phyloP scores from a whole-genome alignment of 2,329 filamentous ascomycete species.

The Alternaria sp. region DNA sequence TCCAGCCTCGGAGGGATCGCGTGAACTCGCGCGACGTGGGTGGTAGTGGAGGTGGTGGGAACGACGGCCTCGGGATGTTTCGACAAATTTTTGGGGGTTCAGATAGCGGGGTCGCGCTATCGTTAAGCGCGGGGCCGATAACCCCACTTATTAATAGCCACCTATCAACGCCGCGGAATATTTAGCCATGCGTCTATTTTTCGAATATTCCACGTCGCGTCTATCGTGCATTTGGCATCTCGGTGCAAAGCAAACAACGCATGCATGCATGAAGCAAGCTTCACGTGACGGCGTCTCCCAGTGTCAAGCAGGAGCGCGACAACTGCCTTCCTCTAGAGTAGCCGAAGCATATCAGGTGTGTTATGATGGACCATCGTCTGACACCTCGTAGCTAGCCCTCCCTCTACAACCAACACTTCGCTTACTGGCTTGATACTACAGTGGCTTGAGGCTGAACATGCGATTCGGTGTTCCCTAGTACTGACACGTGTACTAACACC shows the following conservation, averaged over 20 bases:
- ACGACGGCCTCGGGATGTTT: conserved; percentile 2
- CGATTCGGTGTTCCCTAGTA: conserved; percentile 12
- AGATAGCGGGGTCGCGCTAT: conserved; percentile 18
- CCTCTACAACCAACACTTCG: conserved; percentile 12
- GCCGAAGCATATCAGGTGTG: background rate
- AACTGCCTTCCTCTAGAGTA: background rate
- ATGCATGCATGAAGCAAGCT: conserved; percentile 1
- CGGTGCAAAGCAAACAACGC: background rate
- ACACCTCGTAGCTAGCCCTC: background rate
- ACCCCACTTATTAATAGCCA: conserved; percentile 19
- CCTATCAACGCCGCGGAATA: conserved; percentile 12
- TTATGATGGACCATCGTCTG: background rate
- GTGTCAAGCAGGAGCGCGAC: background rate
- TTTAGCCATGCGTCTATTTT: conserved; percentile 12
- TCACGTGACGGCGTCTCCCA: background rate
- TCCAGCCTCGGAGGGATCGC: conserved; percentile 8
- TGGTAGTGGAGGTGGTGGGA: conserved; percentile 5
- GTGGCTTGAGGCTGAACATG: conserved; percentile 12
- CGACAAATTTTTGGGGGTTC: conserved; percentile 12
- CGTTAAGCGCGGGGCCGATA: conserved; percentile 27
- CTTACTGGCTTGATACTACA: conserved; percentile 15
- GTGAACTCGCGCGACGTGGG: conserved; percentile 11
- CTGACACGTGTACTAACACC: conserved; percentile 26
- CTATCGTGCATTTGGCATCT: conserved; percentile 9
- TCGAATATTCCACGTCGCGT: conserved; percentile 4